Percentiles rank a stretch among this genome's conserved stretches.
These are phyloP conservation scores for Solanum dulcamara DNA, from an alignment of 257 asterid species.

Conservation along the genomic window DNA sequence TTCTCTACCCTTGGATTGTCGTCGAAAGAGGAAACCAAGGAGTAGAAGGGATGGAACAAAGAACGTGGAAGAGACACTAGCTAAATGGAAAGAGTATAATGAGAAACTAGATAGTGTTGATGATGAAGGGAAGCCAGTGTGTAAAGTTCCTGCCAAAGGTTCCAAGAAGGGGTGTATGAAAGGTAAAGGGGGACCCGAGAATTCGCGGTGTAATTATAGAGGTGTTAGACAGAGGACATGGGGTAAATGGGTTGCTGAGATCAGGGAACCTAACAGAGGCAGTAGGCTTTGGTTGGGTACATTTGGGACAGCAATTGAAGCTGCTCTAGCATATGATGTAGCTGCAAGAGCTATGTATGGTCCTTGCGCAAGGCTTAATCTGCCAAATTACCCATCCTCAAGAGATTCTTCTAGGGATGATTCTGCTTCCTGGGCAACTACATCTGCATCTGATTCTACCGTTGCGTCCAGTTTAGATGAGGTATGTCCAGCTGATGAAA, in stretches of 20 bases:
- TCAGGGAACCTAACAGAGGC: conserved; percentile 26
- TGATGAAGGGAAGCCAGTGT: background rate
- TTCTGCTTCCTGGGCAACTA: conserved; percentile 1
- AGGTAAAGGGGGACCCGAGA: conserved; percentile 20
- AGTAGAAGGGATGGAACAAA: conserved; percentile 4
- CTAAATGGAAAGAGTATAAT: conserved; percentile 29
- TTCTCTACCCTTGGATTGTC: conserved; percentile 1
- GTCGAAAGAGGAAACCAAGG: conserved; percentile 16
- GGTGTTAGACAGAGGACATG: conserved; percentile 34
- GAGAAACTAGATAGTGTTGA: conserved; percentile 5
- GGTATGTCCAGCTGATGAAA: conserved; percentile 12
- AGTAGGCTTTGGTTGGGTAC: conserved; percentile 34
- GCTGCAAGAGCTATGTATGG: conserved; percentile 35
- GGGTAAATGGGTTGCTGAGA: conserved; percentile 44
- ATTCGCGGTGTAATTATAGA: conserved; percentile 16
- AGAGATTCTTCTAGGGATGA: background rate
- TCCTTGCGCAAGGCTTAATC: conserved; percentile 18
- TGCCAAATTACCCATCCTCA: background rate
- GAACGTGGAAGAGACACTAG: conserved; percentile 15
- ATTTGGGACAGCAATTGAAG: conserved; percentile 16
- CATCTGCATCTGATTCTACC: conserved; percentile 28
- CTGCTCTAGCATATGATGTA: conserved; percentile 29
- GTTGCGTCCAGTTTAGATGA: conserved; percentile 29
- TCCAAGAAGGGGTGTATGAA: conserved; percentile 37
- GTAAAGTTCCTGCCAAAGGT: conserved; percentile 28